Evolutionary conservation across 768 basidiomycete genomes (phyloP).

Genomic region (Strobilomyces dryophilus): DNA sequence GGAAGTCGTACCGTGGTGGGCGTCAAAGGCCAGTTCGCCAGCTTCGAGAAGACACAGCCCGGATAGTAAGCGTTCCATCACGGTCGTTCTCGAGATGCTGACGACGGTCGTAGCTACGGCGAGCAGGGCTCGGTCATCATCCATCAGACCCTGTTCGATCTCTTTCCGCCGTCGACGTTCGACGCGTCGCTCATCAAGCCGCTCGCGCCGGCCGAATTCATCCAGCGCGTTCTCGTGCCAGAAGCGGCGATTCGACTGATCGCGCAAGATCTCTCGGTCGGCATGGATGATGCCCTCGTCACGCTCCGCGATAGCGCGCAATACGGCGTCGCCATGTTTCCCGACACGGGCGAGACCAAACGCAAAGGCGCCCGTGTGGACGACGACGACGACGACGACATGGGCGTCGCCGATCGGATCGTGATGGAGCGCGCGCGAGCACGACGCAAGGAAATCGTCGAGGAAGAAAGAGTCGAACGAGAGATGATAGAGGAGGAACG

Average conservation of each 20-base stretch:
- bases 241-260: slow-evolving; percentile 84
- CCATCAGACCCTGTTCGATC: slow-evolving; percentile 66
- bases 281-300: slow-evolving; percentile 45
- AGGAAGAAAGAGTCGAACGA: slow-evolving; percentile 36
- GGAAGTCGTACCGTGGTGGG: slow-evolving; percentile 65
- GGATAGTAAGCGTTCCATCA: slow-evolving; percentile 68
- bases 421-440: slow-evolving; percentile 41
- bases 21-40: slow-evolving; percentile 70
- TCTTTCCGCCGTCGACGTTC: slow-evolving; percentile 65
- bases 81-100: background rate
- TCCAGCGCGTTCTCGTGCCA: slow-evolving; percentile 84
- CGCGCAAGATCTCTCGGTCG: slow-evolving; percentile 60
- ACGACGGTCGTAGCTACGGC: slow-evolving; percentile 59
- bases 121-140: slow-evolving; percentile 82
- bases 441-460: slow-evolving; percentile 38
- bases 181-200: slow-evolving; percentile 54
- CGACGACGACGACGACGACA: slow-evolving; percentile 31
- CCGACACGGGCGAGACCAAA: slow-evolving; percentile 36
- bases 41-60: slow-evolving; percentile 78
- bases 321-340: slow-evolving; percentile 87
- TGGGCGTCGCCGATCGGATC: slow-evolving; percentile 37
- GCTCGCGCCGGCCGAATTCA: slow-evolving; percentile 70
- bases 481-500: slow-evolving; percentile 22
- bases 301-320: slow-evolving; percentile 70
- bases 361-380: slow-evolving; percentile 34